phyloP scores from a whole-genome alignment of 192 early-diverging fungal genomes.

The Coemansia sp. region DNA sequence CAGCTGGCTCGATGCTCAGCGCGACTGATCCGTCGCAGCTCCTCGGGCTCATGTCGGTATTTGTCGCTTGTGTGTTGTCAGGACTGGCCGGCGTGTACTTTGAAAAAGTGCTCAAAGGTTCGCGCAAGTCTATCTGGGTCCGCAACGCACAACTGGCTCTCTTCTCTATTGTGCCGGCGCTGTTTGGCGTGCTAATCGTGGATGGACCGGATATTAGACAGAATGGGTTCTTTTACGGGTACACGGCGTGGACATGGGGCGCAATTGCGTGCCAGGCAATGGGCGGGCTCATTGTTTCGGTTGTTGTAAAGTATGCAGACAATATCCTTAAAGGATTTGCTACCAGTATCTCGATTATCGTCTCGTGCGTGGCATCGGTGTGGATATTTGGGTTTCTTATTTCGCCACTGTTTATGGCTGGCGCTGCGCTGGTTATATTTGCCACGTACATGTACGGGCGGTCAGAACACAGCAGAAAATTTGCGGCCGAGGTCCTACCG shows the following conservation, averaged over 20 bases:
- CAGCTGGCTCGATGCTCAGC: neutral
- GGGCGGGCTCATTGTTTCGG: constrained; percentile 91
- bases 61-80: constrained; percentile 83
- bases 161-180: constrained; percentile 76
- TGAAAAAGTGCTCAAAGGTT: constrained; percentile 95
- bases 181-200: constrained; percentile 75
- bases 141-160: constrained; percentile 92
- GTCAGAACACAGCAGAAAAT: neutral
- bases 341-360: constrained; percentile 91
- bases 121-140: constrained; percentile 79
- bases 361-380: constrained; percentile 81
- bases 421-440: constrained; percentile 70
- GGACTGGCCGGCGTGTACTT: constrained; percentile 98
- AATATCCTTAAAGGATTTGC: constrained; percentile 99
- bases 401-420: constrained; percentile 69
- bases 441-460: constrained; percentile 76
- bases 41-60: constrained; percentile 76
- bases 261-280: constrained; percentile 88
- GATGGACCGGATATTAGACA: constrained; percentile 69
- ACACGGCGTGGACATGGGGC: constrained; percentile 73
- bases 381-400: constrained; percentile 82
- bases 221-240: constrained; percentile 91
- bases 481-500: constrained; percentile 1
- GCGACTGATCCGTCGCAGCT: constrained; percentile 34
- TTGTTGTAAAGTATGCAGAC: constrained; percentile 98